Percentiles rank a stretch among this genome's conserved stretches.
phyloP scores from a whole-genome alignment of 768 basidiomycete genomes.

The Hysterangium stoloniferum region DNA sequence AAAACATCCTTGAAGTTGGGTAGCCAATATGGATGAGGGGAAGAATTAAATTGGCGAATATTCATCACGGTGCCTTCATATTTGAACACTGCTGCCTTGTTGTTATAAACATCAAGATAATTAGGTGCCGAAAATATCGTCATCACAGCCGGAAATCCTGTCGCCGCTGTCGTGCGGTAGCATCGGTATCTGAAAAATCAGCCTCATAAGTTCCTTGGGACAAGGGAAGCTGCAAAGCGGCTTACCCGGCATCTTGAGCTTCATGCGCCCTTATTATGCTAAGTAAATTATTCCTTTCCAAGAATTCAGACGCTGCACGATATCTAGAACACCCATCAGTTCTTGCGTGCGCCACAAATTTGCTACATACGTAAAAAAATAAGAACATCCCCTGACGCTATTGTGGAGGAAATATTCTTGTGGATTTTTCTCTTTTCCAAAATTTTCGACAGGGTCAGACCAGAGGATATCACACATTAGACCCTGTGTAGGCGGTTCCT shows the following conservation, averaged over 20 bases:
- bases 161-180: conserved; percentile 44
- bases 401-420: conserved; percentile 41
- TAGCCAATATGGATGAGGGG: conserved; percentile 41
- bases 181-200: conserved; percentile 30
- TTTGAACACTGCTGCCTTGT: conserved; percentile 48
- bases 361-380: conserved; percentile 37
- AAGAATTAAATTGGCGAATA: conserved; percentile 43
- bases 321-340: conserved; percentile 24
- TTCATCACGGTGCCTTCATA: conserved; percentile 47
- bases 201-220: too few species aligned
- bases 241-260: conserved; percentile 42
- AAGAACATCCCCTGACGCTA: conserved; percentile 42
- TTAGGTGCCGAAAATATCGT: conserved; percentile 44
- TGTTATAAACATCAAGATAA: conserved; percentile 45
- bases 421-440: conserved; percentile 33
- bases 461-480: conserved; percentile 46
- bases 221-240: conserved; percentile 2
- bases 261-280: conserved; percentile 45
- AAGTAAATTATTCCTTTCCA: conserved; percentile 40
- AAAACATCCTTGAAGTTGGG: conserved; percentile 50
- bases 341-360: not conserved
- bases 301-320: conserved; percentile 39
- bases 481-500: conserved; percentile 41
- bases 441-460: conserved; percentile 44
- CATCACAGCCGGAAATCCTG: conserved; percentile 46